Evolutionary conservation across 345 rosid species (phyloP).

Genomic region (Erysimum cheiranthoides): DNA sequence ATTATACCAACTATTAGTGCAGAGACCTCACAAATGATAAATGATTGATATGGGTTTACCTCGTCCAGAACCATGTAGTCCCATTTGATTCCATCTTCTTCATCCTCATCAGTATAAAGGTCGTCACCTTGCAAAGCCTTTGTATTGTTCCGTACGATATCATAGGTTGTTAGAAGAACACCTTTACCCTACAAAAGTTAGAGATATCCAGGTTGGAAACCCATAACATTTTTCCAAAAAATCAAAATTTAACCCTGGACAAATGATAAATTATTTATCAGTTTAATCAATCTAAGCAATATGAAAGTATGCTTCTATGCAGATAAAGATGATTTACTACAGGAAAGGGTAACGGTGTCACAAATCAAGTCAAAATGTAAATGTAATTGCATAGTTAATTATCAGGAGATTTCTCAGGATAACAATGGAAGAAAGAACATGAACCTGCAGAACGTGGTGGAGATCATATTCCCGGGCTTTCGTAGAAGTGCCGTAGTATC

Average conservation of each 20-base stretch:
- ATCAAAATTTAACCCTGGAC: neutral
- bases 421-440: conserved; percentile 27
- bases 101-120: conserved; percentile 55
- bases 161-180: conserved; percentile 91
- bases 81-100: conserved; percentile 71
- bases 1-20: neutral
- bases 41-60: conserved; percentile 53
- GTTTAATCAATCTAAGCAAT: conserved; percentile 12
- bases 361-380: conserved; percentile 25
- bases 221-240: conserved; percentile 2
- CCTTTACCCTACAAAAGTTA: conserved; percentile 72
- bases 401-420: conserved; percentile 16
- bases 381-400: conserved; percentile 11
- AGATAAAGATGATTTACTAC: conserved; percentile 10
- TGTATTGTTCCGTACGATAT: conserved; percentile 85
- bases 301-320: conserved; percentile 13
- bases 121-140: conserved; percentile 67
- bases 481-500: conserved; percentile 76
- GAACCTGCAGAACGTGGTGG: conserved; percentile 84
- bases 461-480: conserved; percentile 92
- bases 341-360: conserved; percentile 2
- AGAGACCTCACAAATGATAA: conserved; percentile 14
- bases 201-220: conserved; percentile 15
- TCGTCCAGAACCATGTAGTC: conserved; percentile 98
- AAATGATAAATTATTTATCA: conserved; percentile 24